Conservation (phyloP, 495 filamentous ascomycete species). For the Neurospora africana region DNA sequence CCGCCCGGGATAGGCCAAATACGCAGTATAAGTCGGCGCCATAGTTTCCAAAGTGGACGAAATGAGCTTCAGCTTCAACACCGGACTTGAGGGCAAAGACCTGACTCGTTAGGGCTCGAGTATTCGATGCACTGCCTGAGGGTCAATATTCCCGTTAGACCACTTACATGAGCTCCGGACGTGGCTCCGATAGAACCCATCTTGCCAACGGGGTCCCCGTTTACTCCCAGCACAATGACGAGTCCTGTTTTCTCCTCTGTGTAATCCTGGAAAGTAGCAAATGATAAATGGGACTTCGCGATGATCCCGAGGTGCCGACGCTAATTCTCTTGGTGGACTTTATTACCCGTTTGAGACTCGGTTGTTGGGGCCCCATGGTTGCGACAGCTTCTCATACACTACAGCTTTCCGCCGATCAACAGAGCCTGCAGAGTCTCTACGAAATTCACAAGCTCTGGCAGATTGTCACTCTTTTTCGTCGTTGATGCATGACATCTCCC, state of each 20-base stretch:
- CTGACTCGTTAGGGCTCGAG: background rate
- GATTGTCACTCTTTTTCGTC: background rate
- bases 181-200: background rate
- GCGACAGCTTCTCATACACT: background rate
- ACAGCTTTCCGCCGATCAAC: background rate
- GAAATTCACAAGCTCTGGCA: background rate
- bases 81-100: background rate
- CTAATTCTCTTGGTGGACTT: background rate
- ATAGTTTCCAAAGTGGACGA: background rate
- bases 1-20: background rate
- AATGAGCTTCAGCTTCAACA: background rate
- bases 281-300: background rate
- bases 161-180: background rate
- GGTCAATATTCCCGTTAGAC: background rate
- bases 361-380: background rate
- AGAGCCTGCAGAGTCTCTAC: background rate
- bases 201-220: background rate
- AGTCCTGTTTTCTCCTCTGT: background rate
- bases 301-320: background rate
- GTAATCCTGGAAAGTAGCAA: background rate
- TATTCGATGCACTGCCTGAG: background rate
- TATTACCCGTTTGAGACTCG: background rate
- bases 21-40: background rate
- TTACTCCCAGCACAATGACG: background rate
- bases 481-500: background rate